Conservation (phyloP, 345 rosid species). For the Abelmoschus esculentus region DNA sequence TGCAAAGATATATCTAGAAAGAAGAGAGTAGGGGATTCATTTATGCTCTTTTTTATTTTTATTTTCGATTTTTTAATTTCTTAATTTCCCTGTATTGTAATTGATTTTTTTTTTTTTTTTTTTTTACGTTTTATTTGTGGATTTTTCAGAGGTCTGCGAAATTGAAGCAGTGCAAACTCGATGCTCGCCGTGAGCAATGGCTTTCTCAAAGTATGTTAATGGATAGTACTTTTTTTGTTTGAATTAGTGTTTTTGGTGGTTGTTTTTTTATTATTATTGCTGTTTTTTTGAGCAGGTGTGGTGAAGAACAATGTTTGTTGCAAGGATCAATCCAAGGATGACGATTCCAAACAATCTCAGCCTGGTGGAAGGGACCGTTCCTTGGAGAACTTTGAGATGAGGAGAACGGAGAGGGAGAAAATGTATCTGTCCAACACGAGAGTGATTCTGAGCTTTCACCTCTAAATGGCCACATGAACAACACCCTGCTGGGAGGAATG, state of each 20-base stretch:
- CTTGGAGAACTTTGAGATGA: constrained; percentile 33
- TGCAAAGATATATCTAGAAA: constrained; percentile 59
- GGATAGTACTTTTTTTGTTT: neutral
- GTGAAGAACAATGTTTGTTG: constrained; percentile 41
- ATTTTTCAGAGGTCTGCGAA: constrained; percentile 60
- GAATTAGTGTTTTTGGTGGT: neutral
- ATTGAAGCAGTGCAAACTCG: constrained; percentile 90
- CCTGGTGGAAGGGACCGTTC: constrained; percentile 25
- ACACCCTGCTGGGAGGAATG: constrained; percentile 25
- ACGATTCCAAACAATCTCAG: constrained; percentile 22
- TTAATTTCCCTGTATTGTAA: neutral
- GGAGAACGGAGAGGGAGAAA: constrained; percentile 17
- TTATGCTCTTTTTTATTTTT: neutral
- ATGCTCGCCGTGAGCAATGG: constrained; percentile 97
- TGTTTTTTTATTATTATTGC: constrained; percentile 2
- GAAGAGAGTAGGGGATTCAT: constrained; percentile 51
- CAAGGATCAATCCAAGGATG: constrained; percentile 35
- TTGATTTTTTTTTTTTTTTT: neutral
- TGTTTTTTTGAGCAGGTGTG: constrained; percentile 24
- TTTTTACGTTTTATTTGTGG: neutral
- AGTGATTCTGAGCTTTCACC: constrained; percentile 46
- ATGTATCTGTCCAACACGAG: constrained; percentile 41
- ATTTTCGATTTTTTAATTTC: neutral
- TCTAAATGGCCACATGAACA: constrained; percentile 43
- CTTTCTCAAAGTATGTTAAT: constrained; percentile 67